Conservation (phyloP, 1,284 basidiomycete species). For the Puccinia horiana region DNA sequence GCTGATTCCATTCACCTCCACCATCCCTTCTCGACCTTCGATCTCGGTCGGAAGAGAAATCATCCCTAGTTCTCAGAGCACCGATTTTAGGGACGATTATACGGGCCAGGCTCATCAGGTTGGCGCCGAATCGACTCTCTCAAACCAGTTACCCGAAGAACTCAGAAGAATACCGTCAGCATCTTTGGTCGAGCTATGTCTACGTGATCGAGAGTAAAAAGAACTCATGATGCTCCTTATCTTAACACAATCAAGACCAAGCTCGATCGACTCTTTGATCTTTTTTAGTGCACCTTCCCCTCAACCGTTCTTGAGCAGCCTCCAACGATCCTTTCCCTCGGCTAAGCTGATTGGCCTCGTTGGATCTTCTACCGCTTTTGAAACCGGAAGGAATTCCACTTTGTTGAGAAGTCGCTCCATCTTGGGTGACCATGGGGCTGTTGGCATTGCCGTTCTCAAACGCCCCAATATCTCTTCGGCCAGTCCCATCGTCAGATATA, state of each 20-base stretch:
- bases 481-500: conserved; percentile 17
- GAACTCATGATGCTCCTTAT: neutral
- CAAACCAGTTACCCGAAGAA: conserved; percentile 22
- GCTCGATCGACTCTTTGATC: conserved; percentile 27
- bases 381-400: conserved; percentile 38
- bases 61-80: neutral
- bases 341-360: conserved; percentile 31
- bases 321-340: conserved; percentile 2
- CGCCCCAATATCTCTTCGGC: neutral
- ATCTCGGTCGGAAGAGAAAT: conserved; percentile 44
- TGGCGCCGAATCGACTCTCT: neutral
- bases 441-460: conserved; percentile 34
- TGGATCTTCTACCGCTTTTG: conserved; percentile 42
- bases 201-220: neutral
- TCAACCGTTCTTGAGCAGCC: conserved; percentile 20
- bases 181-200: neutral
- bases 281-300: conserved; percentile 37
- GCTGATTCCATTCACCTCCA: conserved; percentile 17
- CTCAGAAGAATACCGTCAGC: conserved; percentile 40
- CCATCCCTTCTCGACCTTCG: conserved; percentile 15
- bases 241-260: conserved; percentile 4
- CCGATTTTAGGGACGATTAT: neutral
- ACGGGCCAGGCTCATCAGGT: neutral
- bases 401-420: conserved; percentile 32
- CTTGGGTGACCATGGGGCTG: conserved; percentile 33